These are phyloP conservation scores for Russula sp. DNA, from an alignment of 768 basidiomycete species.

Conservation along the genomic window DNA sequence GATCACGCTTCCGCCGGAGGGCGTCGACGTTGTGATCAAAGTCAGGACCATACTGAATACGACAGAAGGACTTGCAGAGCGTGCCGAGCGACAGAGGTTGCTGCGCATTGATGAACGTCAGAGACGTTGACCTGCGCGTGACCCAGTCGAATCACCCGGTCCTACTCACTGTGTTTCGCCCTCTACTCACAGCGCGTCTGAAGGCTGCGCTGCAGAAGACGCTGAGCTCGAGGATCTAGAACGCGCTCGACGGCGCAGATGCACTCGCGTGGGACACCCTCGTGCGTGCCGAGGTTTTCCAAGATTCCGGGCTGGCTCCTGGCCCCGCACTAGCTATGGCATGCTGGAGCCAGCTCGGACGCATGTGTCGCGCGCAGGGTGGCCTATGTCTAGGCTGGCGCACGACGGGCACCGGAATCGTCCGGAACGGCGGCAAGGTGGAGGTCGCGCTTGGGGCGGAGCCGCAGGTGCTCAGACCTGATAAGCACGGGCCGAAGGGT, in stretches of 20 bases:
- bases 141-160: constrained; percentile 58
- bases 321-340: constrained; percentile 48
- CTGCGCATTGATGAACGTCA: constrained; percentile 49
- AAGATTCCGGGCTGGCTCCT: constrained; percentile 49
- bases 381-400: constrained; percentile 38
- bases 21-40: constrained; percentile 62
- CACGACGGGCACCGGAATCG: constrained; percentile 57
- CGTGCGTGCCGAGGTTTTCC: constrained; percentile 53
- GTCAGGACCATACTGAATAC: constrained; percentile 54
- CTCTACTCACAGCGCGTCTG: constrained; percentile 49
- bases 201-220: constrained; percentile 54
- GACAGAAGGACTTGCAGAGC: constrained; percentile 35
- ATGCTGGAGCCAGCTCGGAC: constrained; percentile 63
- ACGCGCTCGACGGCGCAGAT: constrained; percentile 46
- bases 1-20: constrained; percentile 56
- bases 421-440: constrained; percentile 35
- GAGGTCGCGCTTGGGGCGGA: constrained; percentile 62
- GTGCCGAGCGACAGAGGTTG: constrained; percentile 42
- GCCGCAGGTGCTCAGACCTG: constrained; percentile 62
- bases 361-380: constrained; percentile 36
- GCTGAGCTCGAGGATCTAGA: constrained; percentile 47
- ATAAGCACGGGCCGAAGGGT: constrained; percentile 63
- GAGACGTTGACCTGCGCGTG: constrained; percentile 50
- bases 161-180: constrained; percentile 54
- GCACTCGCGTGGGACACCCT: constrained; percentile 51